Evolutionary conservation across 208 protist species (phyloP), one percentile per base, ranked within the genome.

Genomic region (Porcisia deanei): DNA sequence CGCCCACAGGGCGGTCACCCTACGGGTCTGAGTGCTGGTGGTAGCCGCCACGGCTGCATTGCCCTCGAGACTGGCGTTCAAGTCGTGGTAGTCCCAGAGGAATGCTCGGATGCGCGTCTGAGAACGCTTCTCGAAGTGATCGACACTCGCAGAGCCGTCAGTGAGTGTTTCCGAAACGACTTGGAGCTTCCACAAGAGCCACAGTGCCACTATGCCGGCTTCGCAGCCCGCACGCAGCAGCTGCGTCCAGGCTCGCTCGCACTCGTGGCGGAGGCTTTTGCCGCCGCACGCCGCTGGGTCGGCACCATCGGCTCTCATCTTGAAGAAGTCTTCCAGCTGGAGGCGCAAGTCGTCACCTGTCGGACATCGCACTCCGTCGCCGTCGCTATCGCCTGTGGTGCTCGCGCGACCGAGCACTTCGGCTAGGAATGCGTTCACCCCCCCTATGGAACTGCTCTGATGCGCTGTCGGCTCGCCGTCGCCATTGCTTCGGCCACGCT

Each of bases 101-200:
- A 65, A 67, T 7, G 34, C 6, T 60, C n/a, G 45, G 59, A 73
- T 34, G 34, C 39, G 67, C 9, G 4, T 20, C 52, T 68, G 45
- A 18, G 64, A 43, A n/a, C 34, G 43, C 6, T 5, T 18, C 16
- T 30, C 0, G 14, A 41, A 7, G 45, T 30, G 45, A 4, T 49
- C 25, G 14, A 5, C 49, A 2, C 10, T 61, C 37, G 68, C 30
- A 25, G 37, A 12, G 5, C 37, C 3, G 14, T 10, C 53, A 2
- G 8, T 47, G 18, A 55, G 68, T 18, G 37, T 12, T 0, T 14
- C 69, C 3, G 65, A 45, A 2, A 61, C 57, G 45, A 53, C 55
- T 10, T 73, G 55, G 8, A 81, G 71, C 71, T 73, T 67, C 78
- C 78, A 82, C 78, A 82, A 39, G 37, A 82, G 72, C 78, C 78